phyloP scores from a whole-genome alignment of 2,329 filamentous ascomycete species.

The Ophiocordyceps camponoti-saundersi region DNA sequence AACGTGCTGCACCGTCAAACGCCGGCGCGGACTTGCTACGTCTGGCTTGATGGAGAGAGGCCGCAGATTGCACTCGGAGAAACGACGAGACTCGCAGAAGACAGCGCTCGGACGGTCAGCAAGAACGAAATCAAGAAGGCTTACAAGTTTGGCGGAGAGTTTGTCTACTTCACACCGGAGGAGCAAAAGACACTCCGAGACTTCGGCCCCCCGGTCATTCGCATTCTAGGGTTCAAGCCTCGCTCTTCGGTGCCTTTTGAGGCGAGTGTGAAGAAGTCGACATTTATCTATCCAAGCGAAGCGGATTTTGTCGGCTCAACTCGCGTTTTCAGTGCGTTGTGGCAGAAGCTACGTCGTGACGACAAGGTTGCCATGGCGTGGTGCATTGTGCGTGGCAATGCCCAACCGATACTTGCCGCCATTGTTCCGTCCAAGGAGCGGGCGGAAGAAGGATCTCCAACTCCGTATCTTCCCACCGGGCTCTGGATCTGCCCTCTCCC shows the following conservation, averaged over 20 bases:
- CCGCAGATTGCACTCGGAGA: constrained; percentile 62
- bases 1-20: constrained; percentile 73
- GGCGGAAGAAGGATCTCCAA: constrained; percentile 44
- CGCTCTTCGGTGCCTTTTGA: constrained; percentile 58
- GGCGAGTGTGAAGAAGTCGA: constrained; percentile 73
- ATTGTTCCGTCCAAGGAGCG: constrained; percentile 60
- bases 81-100: constrained; percentile 60
- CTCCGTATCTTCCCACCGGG: constrained; percentile 61
- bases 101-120: constrained; percentile 60
- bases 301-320: constrained; percentile 81
- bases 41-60: constrained; percentile 76
- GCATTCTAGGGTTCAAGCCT: constrained; percentile 89
- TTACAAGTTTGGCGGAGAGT: constrained; percentile 89
- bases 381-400: constrained; percentile 72
- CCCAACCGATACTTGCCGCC: constrained; percentile 62
- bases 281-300: constrained; percentile 89
- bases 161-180: constrained; percentile 69
- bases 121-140: constrained; percentile 76
- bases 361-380: constrained; percentile 76
- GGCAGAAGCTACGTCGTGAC: constrained; percentile 66
- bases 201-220: constrained; percentile 69
- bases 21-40: constrained; percentile 66
- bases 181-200: constrained; percentile 63
- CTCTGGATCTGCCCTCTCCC: constrained; percentile 82
- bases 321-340: constrained; percentile 78